Base-by-base conservation (phyloP, 805 yeast genomes). In the Schwanniomyces polymorphus region DNA sequence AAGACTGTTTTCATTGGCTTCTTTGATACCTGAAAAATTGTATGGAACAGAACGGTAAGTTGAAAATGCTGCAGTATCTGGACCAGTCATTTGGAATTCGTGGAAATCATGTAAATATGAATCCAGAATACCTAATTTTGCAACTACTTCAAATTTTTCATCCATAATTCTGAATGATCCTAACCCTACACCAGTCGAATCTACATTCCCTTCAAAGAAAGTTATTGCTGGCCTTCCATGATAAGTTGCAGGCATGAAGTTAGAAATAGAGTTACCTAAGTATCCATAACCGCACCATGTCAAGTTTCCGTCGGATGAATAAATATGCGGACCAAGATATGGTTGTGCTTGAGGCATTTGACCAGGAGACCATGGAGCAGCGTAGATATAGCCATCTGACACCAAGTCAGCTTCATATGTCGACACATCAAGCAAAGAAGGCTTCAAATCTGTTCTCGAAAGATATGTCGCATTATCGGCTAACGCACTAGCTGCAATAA, bases 271-370 rank as follows among this genome's bases (percentile, higher is more conserved):
- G 33, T 62, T 67, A 6, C 69, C 65, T 42, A 61, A 61, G 49
- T 61, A 59, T 4, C 60, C 48, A 50, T 60, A 68, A 3, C 74
- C 70, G 3, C 70, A 64, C 74, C 74, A 70, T 12, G 68, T 67
- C 21, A 70, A 55, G 21, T 67, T 72, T 10, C 73, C 74, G n/a
- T 56, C 42, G 27, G 58, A 60, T 25, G 59, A 59, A 47, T 58
- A 70, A 26, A 70, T 68, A 46, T 70, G 67, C 9, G 44, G 44
- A 28, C 33, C 33, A 11, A 28, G 33, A 28, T 28, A 28, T 5
- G n/a, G 9, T 28, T 28, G 33, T 28, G 12, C 33, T 10, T 11
- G 9, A 11, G 33, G 12, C 9, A 28, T 28, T 5, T 28, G 14
- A 28, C 33, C 33, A 8, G 33, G 33, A 5, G 33, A 28, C 33